These are phyloP conservation scores for Metarhizium sp. DNA, from an alignment of 2,329 filamentous ascomycete species.

Conservation along the genomic window DNA sequence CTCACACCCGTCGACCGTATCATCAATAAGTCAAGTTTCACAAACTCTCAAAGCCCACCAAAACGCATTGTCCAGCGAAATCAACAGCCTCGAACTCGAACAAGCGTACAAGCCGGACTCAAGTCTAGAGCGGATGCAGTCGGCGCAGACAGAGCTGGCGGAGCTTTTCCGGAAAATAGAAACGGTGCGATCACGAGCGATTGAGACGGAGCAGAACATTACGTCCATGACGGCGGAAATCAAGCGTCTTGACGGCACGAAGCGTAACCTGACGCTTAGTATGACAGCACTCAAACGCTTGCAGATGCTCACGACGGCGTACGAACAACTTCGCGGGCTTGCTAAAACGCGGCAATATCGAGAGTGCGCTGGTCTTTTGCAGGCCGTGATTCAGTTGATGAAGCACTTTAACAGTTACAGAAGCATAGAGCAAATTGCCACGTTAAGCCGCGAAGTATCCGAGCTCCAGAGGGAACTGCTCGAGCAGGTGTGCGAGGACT, in stretches of 20 bases:
- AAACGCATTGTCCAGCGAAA: constrained; percentile 72
- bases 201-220: constrained; percentile 90
- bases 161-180: constrained; percentile 93
- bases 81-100: constrained; percentile 61
- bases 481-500: constrained; percentile 98
- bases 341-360: constrained; percentile 83
- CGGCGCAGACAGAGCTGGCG: constrained; percentile 80
- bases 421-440: constrained; percentile 95
- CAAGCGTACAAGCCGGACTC: constrained; percentile 82
- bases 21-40: constrained; percentile 67
- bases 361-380: constrained; percentile 86
- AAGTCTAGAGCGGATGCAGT: constrained; percentile 83
- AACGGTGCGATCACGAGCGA: constrained; percentile 76
- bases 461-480: constrained; percentile 87
- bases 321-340: constrained; percentile 82
- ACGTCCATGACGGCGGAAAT: constrained; percentile 99
- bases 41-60: constrained; percentile 64
- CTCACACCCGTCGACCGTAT: constrained; percentile 76
- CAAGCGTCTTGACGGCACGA: constrained; percentile 91
- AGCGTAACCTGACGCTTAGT: constrained; percentile 89
- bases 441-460: constrained; percentile 81
- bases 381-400: constrained; percentile 96
- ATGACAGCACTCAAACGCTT: constrained; percentile 97
- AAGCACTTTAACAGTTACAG: constrained; percentile 97
- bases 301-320: constrained; percentile 98